Evolutionary conservation across 202 grass and related monocot species (phyloP).

Genomic region (Alloteropsis angusta): DNA sequence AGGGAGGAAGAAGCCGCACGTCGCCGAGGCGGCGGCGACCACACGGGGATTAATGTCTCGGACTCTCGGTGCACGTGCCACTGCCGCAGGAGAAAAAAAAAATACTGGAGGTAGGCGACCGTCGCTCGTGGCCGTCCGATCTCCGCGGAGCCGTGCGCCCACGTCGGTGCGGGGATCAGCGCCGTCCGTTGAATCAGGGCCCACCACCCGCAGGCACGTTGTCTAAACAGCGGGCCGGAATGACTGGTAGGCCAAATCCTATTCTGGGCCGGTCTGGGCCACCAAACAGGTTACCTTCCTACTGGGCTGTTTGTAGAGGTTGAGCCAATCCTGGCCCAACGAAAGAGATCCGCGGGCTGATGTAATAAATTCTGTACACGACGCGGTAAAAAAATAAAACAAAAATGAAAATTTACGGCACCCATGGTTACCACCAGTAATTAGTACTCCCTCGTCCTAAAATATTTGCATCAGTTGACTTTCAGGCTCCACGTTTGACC

Average conservation of each 20-base stretch:
- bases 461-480: too few species aligned
- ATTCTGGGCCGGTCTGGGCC: background rate
- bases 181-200: background rate
- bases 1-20: conserved; percentile 36
- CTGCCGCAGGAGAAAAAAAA: background rate
- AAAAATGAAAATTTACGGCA: background rate
- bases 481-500: too few species aligned
- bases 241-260: background rate
- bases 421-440: background rate
- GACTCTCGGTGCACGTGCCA: conserved; percentile 17
- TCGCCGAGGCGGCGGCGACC: conserved; percentile 35
- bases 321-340: background rate
- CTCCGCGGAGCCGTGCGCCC: background rate
- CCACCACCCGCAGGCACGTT: background rate
- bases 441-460: too few species aligned
- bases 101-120: background rate
- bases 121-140: background rate
- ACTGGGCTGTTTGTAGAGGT: too few species aligned
- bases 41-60: background rate
- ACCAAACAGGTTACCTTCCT: background rate
- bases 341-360: background rate
- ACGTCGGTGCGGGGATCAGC: background rate
- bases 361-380: background rate
- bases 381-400: background rate
- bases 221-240: background rate